Conservation (phyloP, 805 yeast species). For the Candida jianshihensis region DNA sequence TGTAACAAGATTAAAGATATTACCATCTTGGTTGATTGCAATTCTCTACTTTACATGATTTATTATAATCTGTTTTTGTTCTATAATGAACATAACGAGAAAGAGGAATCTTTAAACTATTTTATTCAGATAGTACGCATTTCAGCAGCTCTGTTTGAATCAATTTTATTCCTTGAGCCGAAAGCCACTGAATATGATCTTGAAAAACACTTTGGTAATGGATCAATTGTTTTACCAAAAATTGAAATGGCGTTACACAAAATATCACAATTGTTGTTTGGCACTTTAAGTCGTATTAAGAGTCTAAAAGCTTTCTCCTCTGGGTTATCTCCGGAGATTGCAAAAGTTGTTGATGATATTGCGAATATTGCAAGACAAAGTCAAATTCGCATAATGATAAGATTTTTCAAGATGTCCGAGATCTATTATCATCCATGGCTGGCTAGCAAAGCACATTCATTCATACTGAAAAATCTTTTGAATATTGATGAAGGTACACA, state of each 20-base stretch:
- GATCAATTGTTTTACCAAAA: conserved; percentile 14
- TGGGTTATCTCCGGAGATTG: background rate
- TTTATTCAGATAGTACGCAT: conserved; percentile 5
- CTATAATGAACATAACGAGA: conserved; percentile 11
- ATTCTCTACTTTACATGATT: conserved; percentile 14
- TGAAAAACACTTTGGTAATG: conserved; percentile 17
- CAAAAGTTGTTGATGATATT: conserved; percentile 10
- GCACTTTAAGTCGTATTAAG: conserved; percentile 13
- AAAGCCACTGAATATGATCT: conserved; percentile 10
- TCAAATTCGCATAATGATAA: conserved; percentile 6
- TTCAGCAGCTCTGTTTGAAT: conserved; percentile 5
- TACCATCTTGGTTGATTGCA: conserved; percentile 6
- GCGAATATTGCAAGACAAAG: conserved; percentile 1
- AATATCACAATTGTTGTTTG: conserved; percentile 13
- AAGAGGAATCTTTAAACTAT: conserved; percentile 10
- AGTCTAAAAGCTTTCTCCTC: conserved; percentile 10
- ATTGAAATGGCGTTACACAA: conserved; percentile 17
- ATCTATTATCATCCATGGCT: conserved; percentile 23
- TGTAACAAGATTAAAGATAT: conserved; percentile 8
- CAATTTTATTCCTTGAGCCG: conserved; percentile 12
- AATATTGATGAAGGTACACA: conserved; percentile 8
- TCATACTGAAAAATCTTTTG: conserved; percentile 10
- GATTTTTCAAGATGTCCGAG: conserved; percentile 11
- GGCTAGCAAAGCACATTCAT: conserved; percentile 16
- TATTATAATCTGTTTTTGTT: conserved; percentile 18